A percentile compares a stretch with the other conserved stretches of the same genome.
These are phyloP conservation scores for Talaromyces sp. DNA, from an alignment of 2,329 filamentous ascomycete species.

Conservation along the genomic window DNA sequence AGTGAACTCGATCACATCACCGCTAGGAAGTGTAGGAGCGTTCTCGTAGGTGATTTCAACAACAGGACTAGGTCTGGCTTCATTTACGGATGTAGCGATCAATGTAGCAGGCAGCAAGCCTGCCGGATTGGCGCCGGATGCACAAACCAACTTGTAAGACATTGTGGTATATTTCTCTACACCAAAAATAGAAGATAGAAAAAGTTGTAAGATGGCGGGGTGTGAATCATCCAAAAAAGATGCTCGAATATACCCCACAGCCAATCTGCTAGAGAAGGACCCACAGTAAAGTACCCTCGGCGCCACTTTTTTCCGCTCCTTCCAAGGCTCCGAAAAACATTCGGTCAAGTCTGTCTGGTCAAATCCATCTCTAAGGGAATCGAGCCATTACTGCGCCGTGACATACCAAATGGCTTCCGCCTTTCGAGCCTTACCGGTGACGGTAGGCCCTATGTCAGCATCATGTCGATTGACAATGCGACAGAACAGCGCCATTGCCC, in stretches of 20 bases:
- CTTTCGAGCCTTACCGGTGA: conserved; percentile 32
- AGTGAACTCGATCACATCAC: conserved; percentile 35
- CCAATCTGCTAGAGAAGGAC: background rate
- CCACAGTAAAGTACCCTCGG: conserved; percentile 7
- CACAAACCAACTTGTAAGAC: conserved; percentile 36
- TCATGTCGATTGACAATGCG: conserved; percentile 32
- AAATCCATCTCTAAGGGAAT: background rate
- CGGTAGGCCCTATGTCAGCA: conserved; percentile 33
- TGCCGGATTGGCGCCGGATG: conserved; percentile 41
- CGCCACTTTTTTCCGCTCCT: conserved; percentile 13
- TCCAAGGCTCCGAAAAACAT: conserved; percentile 18
- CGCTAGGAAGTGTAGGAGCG: conserved; percentile 31
- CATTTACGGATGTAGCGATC: conserved; percentile 40
- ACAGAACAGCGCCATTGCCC: conserved; percentile 28
- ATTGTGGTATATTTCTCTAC: conserved; percentile 22
- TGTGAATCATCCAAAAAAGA: conserved; percentile 11
- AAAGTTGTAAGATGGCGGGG: conserved; percentile 11
- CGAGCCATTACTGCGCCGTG: background rate
- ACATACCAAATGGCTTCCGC: conserved; percentile 33
- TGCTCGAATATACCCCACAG: conserved; percentile 14
- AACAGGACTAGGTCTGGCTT: conserved; percentile 33
- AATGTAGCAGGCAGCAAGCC: conserved; percentile 40
- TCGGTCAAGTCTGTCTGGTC: conserved; percentile 5
- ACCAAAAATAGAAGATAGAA: background rate
- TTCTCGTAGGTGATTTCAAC: conserved; percentile 41